phyloP scores from a whole-genome alignment of 192 early-diverging fungal species.

The Gonapodya sp. region DNA sequence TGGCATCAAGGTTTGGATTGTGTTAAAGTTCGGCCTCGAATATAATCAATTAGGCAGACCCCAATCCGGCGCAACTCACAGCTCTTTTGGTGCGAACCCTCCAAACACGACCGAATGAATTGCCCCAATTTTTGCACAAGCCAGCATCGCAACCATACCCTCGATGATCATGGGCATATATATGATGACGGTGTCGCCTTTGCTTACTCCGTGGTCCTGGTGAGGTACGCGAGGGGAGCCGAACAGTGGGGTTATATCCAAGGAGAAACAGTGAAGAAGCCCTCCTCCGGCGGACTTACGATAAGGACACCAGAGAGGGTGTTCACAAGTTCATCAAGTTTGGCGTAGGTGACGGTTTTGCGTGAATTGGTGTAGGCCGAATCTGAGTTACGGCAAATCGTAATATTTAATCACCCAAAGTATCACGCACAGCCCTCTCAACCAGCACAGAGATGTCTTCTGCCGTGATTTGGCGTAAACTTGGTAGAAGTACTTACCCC shows the following conservation, averaged over 20 bases:
- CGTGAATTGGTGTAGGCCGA: constrained; percentile 54
- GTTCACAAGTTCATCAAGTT: constrained; percentile 60
- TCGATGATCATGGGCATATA: constrained; percentile 62
- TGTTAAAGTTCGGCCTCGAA: background rate
- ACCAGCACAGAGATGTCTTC: too few relatives aligned
- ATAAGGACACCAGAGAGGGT: constrained; percentile 53
- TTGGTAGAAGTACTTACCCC: constrained; percentile 15
- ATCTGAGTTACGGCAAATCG: constrained; percentile 23
- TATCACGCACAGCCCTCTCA: too few relatives aligned
- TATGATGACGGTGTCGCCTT: constrained; percentile 67
- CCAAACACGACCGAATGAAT: constrained; percentile 76
- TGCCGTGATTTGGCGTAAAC: background rate
- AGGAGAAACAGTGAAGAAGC: background rate
- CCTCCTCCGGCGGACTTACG: background rate
- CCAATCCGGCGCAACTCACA: background rate
- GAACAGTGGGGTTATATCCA: too few relatives aligned
- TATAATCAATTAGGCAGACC: background rate
- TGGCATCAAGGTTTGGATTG: background rate
- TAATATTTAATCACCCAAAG: background rate
- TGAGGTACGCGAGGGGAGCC: too few relatives aligned
- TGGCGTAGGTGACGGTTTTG: constrained; percentile 46
- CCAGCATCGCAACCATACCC: constrained; percentile 72
- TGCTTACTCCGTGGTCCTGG: constrained; percentile 40
- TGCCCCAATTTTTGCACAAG: constrained; percentile 74
- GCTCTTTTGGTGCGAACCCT: constrained; percentile 8